Conservation (phyloP, 2,329 filamentous ascomycete genomes). For the Penicillium rolfsii region DNA sequence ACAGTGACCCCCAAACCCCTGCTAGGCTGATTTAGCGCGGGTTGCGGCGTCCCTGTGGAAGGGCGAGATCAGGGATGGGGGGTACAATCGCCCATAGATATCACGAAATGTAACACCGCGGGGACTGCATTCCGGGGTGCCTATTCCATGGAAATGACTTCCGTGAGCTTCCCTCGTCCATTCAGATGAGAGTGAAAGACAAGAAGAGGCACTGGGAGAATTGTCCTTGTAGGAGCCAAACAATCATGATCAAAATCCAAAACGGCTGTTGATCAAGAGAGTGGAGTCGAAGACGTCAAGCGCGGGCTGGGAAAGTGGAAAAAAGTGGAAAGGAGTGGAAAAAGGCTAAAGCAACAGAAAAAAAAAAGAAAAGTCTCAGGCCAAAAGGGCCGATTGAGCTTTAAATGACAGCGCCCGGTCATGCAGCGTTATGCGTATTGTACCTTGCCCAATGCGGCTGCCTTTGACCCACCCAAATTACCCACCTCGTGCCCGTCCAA, state of each 20-base stretch:
- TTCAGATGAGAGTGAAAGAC: not conserved
- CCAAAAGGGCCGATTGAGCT: not conserved
- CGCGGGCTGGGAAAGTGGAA: not conserved
- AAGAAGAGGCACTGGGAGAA: not conserved
- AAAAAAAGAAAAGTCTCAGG: not conserved
- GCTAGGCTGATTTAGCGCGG: slow-evolving; percentile 15
- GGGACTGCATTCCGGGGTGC: slow-evolving; percentile 23
- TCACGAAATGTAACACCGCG: slow-evolving; percentile 15
- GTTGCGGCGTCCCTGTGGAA: slow-evolving; percentile 15
- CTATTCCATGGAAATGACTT: slow-evolving; percentile 21
- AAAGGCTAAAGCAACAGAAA: not conserved
- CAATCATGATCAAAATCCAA: not conserved
- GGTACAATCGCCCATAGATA: slow-evolving; percentile 6
- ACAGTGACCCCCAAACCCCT: slow-evolving; percentile 12
- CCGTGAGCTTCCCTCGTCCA: not conserved
- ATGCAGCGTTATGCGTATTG: slow-evolving; percentile 14
- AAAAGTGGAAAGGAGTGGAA: not conserved
- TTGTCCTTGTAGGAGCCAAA: not conserved
- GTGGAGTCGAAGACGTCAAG: not conserved
- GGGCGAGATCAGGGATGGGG: slow-evolving; percentile 16
- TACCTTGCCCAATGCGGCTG: slow-evolving; percentile 18
- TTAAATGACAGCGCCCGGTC: slow-evolving; percentile 8
- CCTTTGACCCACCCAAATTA: not conserved
- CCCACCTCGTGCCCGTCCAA: not conserved
- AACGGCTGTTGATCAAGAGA: not conserved